These are phyloP conservation scores for Gossypium davidsonii DNA, from an alignment of 441 rosid species.

Conservation along the genomic window DNA sequence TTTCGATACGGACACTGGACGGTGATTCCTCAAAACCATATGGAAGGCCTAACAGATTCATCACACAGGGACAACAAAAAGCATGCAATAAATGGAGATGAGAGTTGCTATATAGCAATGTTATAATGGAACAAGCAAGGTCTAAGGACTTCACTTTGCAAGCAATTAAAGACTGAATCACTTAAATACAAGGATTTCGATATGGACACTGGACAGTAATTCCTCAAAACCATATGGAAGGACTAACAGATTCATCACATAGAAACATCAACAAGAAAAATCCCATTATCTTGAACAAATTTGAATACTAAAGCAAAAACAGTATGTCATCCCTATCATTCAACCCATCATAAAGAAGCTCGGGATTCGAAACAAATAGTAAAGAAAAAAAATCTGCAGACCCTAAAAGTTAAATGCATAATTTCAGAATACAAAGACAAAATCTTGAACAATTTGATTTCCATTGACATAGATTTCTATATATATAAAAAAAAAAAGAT, in stretches of 20 bases:
- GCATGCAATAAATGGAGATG: too few species aligned
- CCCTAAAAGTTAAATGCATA: slow-evolving; percentile 6
- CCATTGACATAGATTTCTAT: slow-evolving; percentile 20
- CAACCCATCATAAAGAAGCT: too few species aligned
- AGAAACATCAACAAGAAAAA: background rate
- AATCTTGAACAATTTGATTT: slow-evolving; percentile 16
- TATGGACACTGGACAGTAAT: background rate
- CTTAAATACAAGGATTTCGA: background rate
- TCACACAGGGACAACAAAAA: too few species aligned
- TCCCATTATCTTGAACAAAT: background rate
- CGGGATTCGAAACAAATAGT: too few species aligned
- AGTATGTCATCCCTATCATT: background rate
- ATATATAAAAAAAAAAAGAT: slow-evolving; percentile 15
- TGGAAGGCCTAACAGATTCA: background rate
- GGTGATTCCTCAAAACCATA: background rate
- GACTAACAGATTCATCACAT: background rate
- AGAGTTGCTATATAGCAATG: too few species aligned
- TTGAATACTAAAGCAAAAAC: background rate
- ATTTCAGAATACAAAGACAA: slow-evolving; percentile 7
- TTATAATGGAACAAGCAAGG: background rate
- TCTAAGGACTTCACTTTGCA: background rate
- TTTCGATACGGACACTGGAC: background rate
- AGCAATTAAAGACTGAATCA: background rate
- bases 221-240: background rate
- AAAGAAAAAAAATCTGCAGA: background rate